Percentiles rank a stretch among this genome's conserved stretches.
Conservation (phyloP, 1,284 basidiomycete species). For the Heliocybe sulcata region DNA sequence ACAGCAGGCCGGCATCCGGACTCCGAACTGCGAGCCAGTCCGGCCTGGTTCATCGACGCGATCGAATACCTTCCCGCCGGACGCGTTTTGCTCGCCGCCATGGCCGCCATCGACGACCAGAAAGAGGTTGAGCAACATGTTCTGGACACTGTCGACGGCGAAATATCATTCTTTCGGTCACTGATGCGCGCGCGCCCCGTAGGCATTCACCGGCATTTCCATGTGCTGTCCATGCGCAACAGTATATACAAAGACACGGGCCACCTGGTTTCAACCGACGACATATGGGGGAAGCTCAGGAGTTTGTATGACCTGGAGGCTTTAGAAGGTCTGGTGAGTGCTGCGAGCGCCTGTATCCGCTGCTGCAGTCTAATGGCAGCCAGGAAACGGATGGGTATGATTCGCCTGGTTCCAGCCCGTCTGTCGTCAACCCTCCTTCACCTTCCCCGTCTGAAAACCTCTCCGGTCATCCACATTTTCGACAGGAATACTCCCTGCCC, state of each 20-base stretch:
- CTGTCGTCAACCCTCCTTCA: slow-evolving; percentile 44
- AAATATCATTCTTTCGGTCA: slow-evolving; percentile 74
- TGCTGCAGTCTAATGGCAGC: not conserved
- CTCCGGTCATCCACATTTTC: slow-evolving; percentile 59
- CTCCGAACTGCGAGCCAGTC: too few relatives aligned
- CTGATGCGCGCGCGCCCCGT: slow-evolving; percentile 72
- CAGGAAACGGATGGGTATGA: slow-evolving; percentile 62
- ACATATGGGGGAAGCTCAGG: slow-evolving; percentile 70
- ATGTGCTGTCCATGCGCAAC: slow-evolving; percentile 66
- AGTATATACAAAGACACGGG: slow-evolving; percentile 67
- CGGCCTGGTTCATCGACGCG: not conserved
- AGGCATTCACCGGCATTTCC: slow-evolving; percentile 74
- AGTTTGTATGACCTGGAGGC: slow-evolving; percentile 72
- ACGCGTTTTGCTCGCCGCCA: not conserved
- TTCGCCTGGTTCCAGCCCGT: slow-evolving; percentile 34
- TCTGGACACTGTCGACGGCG: slow-evolving; percentile 68
- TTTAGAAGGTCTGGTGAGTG: slow-evolving; percentile 58
- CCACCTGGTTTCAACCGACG: slow-evolving; percentile 48
- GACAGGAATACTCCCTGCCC: slow-evolving; percentile 58
- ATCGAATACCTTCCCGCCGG: not conserved
- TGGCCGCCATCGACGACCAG: not conserved
- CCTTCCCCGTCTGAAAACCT: slow-evolving; percentile 64
- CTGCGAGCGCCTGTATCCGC: slow-evolving; percentile 19
- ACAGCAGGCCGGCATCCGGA: not conserved
- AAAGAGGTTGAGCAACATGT: slow-evolving; percentile 15